Evolutionary conservation across 2,329 filamentous ascomycete genomes (phyloP).

Genomic region (Kalaharituber pfeilii): DNA sequence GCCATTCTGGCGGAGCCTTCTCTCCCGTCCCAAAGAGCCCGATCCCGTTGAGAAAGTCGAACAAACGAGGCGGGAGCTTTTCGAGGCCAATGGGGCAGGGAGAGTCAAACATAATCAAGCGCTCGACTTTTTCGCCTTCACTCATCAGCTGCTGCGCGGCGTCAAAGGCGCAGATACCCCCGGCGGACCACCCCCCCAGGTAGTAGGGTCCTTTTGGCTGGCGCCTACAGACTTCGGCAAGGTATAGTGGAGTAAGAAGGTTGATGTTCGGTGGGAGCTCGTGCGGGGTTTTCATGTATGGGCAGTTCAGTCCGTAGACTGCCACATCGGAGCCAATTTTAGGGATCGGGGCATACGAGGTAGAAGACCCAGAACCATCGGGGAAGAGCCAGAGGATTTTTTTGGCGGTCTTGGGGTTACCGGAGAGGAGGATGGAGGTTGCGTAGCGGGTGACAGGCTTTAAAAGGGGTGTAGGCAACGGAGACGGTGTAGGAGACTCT

Average conservation of each 20-base stretch:
- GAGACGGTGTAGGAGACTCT: background rate
- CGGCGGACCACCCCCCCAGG: slow-evolving; percentile 59
- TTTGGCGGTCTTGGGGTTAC: slow-evolving; percentile 32
- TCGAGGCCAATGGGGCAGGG: slow-evolving; percentile 52
- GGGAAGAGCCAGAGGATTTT: slow-evolving; percentile 33
- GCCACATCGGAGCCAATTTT: slow-evolving; percentile 32
- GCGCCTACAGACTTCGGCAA: slow-evolving; percentile 32
- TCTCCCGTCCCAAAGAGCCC: background rate
- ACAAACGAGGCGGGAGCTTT: slow-evolving; percentile 37
- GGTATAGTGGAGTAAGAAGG: slow-evolving; percentile 27
- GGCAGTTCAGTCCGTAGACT: slow-evolving; percentile 36
- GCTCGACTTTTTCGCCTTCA: slow-evolving; percentile 39
- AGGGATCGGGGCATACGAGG: slow-evolving; percentile 28
- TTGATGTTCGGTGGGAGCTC: slow-evolving; percentile 26
- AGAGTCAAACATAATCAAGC: slow-evolving; percentile 47
- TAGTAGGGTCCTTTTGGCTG: slow-evolving; percentile 39
- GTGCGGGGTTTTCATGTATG: slow-evolving; percentile 26
- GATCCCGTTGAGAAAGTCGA: background rate
- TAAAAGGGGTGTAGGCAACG: too few species aligned
- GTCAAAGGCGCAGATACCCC: slow-evolving; percentile 54
- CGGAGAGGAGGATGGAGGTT: slow-evolving; percentile 31
- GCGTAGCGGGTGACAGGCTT: too few species aligned
- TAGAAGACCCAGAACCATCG: slow-evolving; percentile 33
- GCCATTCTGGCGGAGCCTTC: background rate
- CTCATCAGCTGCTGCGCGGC: slow-evolving; percentile 43